Evolutionary conservation across 179 eudicot species (phyloP), one percentile per base, ranked within the genome.

Genomic region (Patellifolia procumbens): DNA sequence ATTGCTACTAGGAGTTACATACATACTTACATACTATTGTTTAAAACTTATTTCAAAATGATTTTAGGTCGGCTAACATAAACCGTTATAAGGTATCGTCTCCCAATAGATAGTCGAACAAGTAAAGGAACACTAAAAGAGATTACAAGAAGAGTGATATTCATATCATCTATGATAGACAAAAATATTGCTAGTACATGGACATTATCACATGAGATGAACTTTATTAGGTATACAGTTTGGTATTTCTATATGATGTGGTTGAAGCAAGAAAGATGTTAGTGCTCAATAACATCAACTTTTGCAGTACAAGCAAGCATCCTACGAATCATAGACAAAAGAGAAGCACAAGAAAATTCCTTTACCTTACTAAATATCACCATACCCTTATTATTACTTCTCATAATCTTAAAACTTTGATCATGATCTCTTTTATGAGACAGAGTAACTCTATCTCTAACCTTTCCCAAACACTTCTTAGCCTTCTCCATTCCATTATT

Each of bases 271-370:
- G 17, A 5, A 42, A 67, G 5, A 8, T 7, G 13, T 32, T 68
- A 75, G 32, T 75, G 72, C 5, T 76, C 66, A 53, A 39, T 55
- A 45, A 70, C 82, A 63, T 79, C 86, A 67, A 80, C 71, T 68
- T 76, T 83, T 11, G 74, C 32, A 53, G 79, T 69, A 42, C 86
- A 80, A 68, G 86, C 62, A 77, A 83, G 66, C 73, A 83, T 45
- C 63, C 81, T 75, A 20, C 81, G 74, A 2, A 83, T 7, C 76
- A 69, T 60, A 69, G 45, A 31, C 64, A 70, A 52, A 3, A 83
- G 4, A 69, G 73, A 78, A 64, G 66, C 74, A 58, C 45, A 83
- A 62, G 76, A 63, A 1, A 68, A n/a, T 7, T 74, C 74, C 35
- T 76, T 74, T 6, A 62, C 73, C 74, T 67, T 83, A 7, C 22